phyloP scores from a whole-genome alignment of 1,284 basidiomycete species.

The Tilletiopsis washingtonensis region DNA sequence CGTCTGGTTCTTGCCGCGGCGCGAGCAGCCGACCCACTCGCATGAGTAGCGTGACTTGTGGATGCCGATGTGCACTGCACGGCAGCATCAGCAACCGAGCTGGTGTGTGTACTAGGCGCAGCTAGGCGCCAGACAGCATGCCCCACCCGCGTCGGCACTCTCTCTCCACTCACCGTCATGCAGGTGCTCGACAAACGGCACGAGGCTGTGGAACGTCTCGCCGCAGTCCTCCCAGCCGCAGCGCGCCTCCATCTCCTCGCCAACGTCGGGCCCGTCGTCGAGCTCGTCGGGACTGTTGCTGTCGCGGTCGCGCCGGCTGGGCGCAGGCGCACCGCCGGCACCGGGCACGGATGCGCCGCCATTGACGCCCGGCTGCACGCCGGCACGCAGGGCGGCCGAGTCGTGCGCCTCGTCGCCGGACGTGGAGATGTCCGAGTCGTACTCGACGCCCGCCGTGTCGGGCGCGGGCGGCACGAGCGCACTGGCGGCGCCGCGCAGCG shows the following conservation, averaged over 20 bases:
- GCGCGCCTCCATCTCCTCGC: conserved; percentile 24
- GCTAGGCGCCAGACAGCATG: no score
- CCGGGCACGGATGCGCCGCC: background rate
- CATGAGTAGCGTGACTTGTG: conserved; percentile 79
- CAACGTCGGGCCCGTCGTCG: conserved; percentile 14
- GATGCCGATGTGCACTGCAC: conserved; percentile 62
- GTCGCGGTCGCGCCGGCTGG: background rate
- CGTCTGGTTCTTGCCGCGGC: conserved; percentile 71
- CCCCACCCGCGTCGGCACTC: no score
- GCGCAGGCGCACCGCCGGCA: background rate
- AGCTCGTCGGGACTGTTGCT: conserved; percentile 20
- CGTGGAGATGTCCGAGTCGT: background rate
- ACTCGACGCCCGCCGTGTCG: no score
- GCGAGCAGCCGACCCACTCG: conserved; percentile 73
- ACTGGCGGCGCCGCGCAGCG: background rate
- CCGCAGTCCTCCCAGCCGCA: conserved; percentile 75
- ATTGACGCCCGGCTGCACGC: background rate
- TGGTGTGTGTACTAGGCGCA: no score
- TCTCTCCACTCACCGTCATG: conserved; percentile 63
- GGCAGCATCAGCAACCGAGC: background rate
- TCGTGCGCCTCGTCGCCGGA: background rate
- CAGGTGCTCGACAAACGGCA: conserved; percentile 67
- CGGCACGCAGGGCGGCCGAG: background rate
- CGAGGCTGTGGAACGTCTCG: conserved; percentile 60
- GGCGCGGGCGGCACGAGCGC: no score